Evolutionary conservation across 1,284 basidiomycete species (phyloP).

Genomic region (Bondarzewia mesenterica): DNA sequence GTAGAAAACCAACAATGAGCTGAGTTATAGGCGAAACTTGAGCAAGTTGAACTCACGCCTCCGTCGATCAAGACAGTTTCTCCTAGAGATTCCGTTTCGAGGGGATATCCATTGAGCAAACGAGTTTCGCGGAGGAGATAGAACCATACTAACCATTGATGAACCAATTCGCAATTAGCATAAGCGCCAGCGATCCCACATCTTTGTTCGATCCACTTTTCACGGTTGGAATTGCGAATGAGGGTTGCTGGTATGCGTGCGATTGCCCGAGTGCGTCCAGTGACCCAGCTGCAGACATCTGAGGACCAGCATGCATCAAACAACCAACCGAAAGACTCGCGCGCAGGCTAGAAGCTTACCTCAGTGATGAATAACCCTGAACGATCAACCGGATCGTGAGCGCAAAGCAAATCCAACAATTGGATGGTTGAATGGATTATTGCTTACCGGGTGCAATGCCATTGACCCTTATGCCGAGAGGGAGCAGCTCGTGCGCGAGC

Average conservation of each 20-base stretch:
- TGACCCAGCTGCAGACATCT: slow-evolving; percentile 25
- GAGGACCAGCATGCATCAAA: no score
- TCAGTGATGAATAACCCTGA: slow-evolving; percentile 24
- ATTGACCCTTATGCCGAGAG: slow-evolving; percentile 48
- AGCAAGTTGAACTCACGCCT: slow-evolving; percentile 27
- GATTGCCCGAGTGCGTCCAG: slow-evolving; percentile 26
- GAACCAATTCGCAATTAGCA: slow-evolving; percentile 40
- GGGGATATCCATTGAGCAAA: background rate
- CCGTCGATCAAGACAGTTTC: slow-evolving; percentile 47
- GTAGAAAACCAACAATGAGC: background rate
- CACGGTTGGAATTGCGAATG: slow-evolving; percentile 28
- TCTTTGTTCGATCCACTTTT: slow-evolving; percentile 32
- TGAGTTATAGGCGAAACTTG: background rate
- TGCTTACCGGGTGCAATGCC: slow-evolving; percentile 39
- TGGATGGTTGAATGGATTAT: background rate
- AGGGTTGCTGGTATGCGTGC: slow-evolving; percentile 11
- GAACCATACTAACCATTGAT: slow-evolving; percentile 32
- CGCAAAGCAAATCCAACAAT: background rate
- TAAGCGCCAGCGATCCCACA: slow-evolving; percentile 37
- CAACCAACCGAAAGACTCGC: no score
- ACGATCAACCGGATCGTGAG: background rate
- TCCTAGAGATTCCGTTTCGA: slow-evolving; percentile 14
- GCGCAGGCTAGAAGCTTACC: background rate
- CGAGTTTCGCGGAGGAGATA: background rate
- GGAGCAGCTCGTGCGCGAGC: slow-evolving; percentile 43